Conservation (phyloP, 192 early-diverging fungal species). For the Haplosporangium gracile region DNA sequence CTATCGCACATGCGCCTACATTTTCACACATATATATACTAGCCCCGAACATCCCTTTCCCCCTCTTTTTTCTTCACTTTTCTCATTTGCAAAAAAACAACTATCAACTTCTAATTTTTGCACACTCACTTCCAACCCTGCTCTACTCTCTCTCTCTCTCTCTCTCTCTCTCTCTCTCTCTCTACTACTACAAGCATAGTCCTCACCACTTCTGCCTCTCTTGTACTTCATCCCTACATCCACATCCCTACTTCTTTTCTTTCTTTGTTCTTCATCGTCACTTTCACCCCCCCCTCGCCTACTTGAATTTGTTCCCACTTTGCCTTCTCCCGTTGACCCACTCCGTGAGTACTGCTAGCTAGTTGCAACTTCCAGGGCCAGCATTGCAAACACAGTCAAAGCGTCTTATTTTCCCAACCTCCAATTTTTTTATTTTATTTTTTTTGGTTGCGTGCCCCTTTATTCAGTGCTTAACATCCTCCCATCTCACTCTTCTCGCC, state of each 20-base stretch:
- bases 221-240: no score
- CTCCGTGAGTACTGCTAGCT: neutral
- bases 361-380: neutral
- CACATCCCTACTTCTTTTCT: neutral
- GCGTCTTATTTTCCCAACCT: neutral
- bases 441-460: neutral
- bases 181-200: neutral
- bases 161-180: neutral
- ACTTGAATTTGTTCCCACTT: neutral
- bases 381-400: neutral
- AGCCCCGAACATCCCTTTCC: neutral
- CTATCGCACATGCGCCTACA: no score
- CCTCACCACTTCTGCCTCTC: no score
- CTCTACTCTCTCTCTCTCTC: neutral
- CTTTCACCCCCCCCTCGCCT: neutral
- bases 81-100: neutral
- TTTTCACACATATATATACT: neutral
- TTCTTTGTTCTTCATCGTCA: neutral
- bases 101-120: no score
- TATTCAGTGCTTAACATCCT: neutral
- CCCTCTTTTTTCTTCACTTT: neutral
- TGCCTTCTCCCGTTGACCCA: neutral
- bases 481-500: neutral
- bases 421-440: no score
- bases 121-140: neutral